Conservation (phyloP, 805 yeast genomes). For the Yarrowia phangngaensis region DNA sequence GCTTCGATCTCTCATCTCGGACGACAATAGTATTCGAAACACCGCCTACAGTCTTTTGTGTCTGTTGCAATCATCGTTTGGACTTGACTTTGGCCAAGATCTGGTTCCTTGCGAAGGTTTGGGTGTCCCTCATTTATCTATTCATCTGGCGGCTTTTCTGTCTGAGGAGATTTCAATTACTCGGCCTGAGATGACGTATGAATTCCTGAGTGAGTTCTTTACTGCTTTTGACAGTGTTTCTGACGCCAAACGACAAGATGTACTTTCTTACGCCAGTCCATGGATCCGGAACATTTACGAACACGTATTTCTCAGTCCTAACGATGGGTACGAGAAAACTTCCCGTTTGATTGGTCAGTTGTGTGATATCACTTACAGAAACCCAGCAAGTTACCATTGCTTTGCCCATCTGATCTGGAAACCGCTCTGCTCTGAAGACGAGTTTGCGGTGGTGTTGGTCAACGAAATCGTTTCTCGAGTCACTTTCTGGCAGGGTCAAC, state of each 20-base stretch:
- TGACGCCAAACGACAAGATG: conserved; percentile 42
- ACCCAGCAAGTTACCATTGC: conserved; percentile 48
- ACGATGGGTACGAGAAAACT: conserved; percentile 51
- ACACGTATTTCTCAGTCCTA: conserved; percentile 51
- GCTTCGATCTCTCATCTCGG: conserved; percentile 63
- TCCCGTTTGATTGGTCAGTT: conserved; percentile 60
- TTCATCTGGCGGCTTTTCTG: conserved; percentile 55
- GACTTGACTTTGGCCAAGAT: conserved; percentile 56
- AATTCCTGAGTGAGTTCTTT: conserved; percentile 51
- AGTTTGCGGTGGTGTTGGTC: conserved; percentile 54
- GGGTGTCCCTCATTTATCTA: conserved; percentile 64
- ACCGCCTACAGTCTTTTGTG: conserved; percentile 62
- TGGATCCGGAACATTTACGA: conserved; percentile 69
- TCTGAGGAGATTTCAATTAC: conserved; percentile 54
- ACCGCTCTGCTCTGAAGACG: conserved; percentile 56
- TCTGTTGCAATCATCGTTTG: conserved; percentile 56
- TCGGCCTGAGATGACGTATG: conserved; percentile 58
- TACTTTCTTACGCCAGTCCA: conserved; percentile 56
- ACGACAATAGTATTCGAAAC: conserved; percentile 54
- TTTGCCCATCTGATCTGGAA: conserved; percentile 67
- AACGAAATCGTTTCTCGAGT: conserved; percentile 74
- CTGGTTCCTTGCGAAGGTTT: conserved; percentile 55
- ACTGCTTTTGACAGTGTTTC: conserved; percentile 42
- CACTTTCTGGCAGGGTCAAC: conserved; percentile 73
- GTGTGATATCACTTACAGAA: conserved; percentile 53